These are phyloP conservation scores for Vigna reflexopilosa DNA, from an alignment of 306 rosid species.

Conservation along the genomic window DNA sequence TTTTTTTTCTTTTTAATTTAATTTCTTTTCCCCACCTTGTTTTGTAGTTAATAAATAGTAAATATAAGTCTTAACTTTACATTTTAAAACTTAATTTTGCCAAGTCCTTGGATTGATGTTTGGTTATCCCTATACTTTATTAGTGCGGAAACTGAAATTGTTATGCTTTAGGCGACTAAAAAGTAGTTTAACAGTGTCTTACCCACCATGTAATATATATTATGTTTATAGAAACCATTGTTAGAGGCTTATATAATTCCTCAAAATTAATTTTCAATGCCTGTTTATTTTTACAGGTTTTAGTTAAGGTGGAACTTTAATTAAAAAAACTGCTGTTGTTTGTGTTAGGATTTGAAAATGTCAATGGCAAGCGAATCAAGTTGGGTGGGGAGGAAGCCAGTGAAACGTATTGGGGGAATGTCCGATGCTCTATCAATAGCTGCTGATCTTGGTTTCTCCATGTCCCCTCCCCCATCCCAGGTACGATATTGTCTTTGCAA, in stretches of 20 bases:
- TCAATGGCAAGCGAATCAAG: constrained; percentile 72
- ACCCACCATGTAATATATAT: neutral
- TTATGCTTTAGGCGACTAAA: too few species aligned
- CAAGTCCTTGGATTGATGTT: too few species aligned
- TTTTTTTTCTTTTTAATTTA: too few species aligned
- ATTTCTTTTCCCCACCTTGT: too few species aligned
- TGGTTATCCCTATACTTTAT: too few species aligned
- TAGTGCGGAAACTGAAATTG: too few species aligned
- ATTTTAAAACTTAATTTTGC: too few species aligned
- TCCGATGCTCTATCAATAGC: constrained; percentile 89
- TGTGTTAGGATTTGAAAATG: constrained; percentile 46
- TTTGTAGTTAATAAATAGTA: too few species aligned
- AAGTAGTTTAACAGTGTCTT: neutral
- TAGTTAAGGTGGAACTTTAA: neutral
- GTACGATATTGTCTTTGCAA: constrained; percentile 42
- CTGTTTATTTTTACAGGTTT: neutral
- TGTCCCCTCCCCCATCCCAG: constrained; percentile 69
- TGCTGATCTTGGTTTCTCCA: constrained; percentile 84
- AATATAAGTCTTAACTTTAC: too few species aligned
- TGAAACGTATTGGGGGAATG: constrained; percentile 91
- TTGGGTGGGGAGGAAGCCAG: constrained; percentile 92
- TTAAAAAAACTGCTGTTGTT: neutral
- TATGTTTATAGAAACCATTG: neutral
- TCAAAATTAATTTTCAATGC: neutral
- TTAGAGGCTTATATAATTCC: neutral